Conservation (phyloP, 352 stramenopile species). For the Phytophthora pinifolia region DNA sequence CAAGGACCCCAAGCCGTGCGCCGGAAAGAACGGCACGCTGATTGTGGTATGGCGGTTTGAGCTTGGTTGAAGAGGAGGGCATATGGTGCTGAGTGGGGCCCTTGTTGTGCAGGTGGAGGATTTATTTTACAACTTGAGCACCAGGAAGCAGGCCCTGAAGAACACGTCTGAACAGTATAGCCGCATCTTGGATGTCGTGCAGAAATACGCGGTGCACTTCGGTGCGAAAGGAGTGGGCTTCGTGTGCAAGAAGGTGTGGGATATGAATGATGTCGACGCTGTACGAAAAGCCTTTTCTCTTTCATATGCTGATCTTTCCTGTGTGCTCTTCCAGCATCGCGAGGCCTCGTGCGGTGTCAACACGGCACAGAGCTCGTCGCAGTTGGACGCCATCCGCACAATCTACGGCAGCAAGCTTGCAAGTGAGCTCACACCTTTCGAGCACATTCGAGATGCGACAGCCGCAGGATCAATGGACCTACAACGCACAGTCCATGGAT, state of each 20-base stretch:
- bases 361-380: conserved; percentile 57
- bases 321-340: conserved; percentile 47
- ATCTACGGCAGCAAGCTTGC: conserved; percentile 78
- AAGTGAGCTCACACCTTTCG: conserved; percentile 59
- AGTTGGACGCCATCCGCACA: conserved; percentile 71
- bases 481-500: conserved; percentile 39
- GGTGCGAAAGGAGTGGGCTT: conserved; percentile 89
- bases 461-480: conserved; percentile 42
- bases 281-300: neutral
- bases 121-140: conserved; percentile 98
- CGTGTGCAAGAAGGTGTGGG: conserved; percentile 91
- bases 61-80: neutral
- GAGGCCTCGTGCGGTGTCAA: conserved; percentile 82
- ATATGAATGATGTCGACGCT: neutral
- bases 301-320: neutral
- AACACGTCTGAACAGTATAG: conserved; percentile 94
- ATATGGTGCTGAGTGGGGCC: neutral
- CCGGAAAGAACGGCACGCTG: conserved; percentile 79
- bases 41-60: conserved; percentile 68
- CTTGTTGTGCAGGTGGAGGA: conserved; percentile 87
- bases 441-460: conserved; percentile 31
- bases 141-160: conserved; percentile 91
- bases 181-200: conserved; percentile 94
- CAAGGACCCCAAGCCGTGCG: conserved; percentile 65
- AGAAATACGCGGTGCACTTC: conserved; percentile 96